phyloP scores from a whole-genome alignment of 192 early-diverging fungal genomes.

The Coemansia umbellata region DNA sequence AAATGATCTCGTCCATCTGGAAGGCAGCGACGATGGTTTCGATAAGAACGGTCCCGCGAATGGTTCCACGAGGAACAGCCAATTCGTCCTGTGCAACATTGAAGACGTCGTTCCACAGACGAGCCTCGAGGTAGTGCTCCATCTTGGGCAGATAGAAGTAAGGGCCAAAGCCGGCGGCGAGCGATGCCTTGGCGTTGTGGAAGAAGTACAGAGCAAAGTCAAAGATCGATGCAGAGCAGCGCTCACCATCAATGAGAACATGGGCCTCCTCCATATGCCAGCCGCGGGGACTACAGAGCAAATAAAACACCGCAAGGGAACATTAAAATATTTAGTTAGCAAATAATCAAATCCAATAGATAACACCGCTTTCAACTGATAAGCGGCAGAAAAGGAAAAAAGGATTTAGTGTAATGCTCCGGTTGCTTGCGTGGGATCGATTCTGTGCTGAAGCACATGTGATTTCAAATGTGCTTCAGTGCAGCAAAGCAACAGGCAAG shows the following conservation, averaged over 20 bases:
- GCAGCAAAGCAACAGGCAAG: no score
- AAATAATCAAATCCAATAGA: no score
- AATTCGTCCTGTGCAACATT: slow-evolving; percentile 91
- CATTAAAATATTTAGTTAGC: no score
- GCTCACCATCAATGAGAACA: slow-evolving; percentile 86
- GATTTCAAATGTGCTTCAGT: no score
- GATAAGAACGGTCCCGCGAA: slow-evolving; percentile 94
- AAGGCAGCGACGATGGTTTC: slow-evolving; percentile 96
- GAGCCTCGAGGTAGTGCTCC: slow-evolving; percentile 96
- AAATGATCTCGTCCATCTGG: slow-evolving; percentile 99
- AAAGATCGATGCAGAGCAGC: slow-evolving; percentile 93
- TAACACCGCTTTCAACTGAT: no score
- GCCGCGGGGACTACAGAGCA: slow-evolving; percentile 70
- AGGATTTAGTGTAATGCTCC: no score
- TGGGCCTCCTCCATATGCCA: slow-evolving; percentile 99
- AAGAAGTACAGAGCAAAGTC: slow-evolving; percentile 99
- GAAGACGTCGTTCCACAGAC: slow-evolving; percentile 99
- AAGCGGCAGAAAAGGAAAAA: no score
- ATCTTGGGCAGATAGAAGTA: slow-evolving; percentile 99
- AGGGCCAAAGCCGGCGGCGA: slow-evolving; percentile 86
- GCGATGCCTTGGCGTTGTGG: slow-evolving; percentile 87
- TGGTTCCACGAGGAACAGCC: slow-evolving; percentile 87
- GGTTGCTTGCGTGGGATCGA: no score
- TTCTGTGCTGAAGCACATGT: no score
- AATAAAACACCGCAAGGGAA: neutral